Evolutionary conservation across 2,329 filamentous ascomycete species (phyloP).

Genomic region (Orbilia blumenaviensis): DNA sequence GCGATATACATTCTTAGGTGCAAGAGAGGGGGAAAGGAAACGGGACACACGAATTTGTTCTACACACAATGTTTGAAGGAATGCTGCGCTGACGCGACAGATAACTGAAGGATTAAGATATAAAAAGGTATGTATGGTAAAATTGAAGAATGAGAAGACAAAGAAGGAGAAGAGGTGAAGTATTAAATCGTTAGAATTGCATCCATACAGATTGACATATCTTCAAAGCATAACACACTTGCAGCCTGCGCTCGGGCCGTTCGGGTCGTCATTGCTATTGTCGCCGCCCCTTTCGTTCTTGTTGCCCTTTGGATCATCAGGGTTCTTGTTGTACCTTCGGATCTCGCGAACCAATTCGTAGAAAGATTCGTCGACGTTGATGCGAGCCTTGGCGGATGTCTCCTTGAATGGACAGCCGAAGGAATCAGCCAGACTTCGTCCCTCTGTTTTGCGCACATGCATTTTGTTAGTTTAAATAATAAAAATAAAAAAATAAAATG

Average conservation of each 20-base stretch:
- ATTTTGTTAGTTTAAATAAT: conserved; percentile 13
- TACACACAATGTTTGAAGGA: conserved; percentile 41
- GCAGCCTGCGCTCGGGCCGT: conserved; percentile 61
- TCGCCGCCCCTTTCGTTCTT: conserved; percentile 62
- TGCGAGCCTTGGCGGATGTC: conserved; percentile 96
- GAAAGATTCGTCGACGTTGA: conserved; percentile 98
- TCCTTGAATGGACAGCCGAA: conserved; percentile 99
- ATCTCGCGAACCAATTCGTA: conserved; percentile 99
- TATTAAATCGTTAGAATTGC: conserved; percentile 54
- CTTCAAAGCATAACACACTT: conserved; percentile 58
- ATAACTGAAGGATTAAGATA: conserved; percentile 51
- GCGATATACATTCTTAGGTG: conserved; percentile 53
- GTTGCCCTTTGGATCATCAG: conserved; percentile 71
- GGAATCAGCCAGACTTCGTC: conserved; percentile 80
- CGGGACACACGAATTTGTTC: conserved; percentile 28
- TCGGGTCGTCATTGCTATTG: conserved; percentile 68
- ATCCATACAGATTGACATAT: conserved; percentile 41
- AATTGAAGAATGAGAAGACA: conserved; percentile 23
- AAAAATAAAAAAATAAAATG: no score
- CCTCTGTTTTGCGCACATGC: conserved; percentile 71
- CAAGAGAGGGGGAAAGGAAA: neutral
- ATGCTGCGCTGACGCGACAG: conserved; percentile 52
- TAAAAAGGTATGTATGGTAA: conserved; percentile 53
- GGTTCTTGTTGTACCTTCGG: conserved; percentile 96
- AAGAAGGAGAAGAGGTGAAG: conserved; percentile 26